Conservation (phyloP, 2,329 filamentous ascomycete species). For the Colletotrichum sansevieriae region DNA sequence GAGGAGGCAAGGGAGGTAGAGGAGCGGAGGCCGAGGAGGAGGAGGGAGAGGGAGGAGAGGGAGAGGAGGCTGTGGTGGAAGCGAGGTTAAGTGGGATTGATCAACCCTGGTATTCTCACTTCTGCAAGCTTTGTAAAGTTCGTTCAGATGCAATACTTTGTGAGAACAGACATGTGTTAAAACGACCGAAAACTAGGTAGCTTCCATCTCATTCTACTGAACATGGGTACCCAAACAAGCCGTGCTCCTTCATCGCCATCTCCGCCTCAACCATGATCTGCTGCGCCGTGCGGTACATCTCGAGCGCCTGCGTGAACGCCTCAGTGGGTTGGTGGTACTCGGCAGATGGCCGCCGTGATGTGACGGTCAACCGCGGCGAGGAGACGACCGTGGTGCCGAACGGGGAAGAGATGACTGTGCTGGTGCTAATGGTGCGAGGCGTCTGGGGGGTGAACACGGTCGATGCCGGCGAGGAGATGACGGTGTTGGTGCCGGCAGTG, state of each 20-base stretch:
- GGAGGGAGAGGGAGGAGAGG: not conserved
- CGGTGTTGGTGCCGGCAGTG: not conserved
- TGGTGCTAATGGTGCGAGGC: not conserved
- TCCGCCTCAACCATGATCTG: not conserved
- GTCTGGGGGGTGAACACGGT: not conserved
- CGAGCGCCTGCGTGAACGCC: conserved; percentile 1
- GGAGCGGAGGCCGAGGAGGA: conserved; percentile 3
- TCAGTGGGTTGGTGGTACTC: not conserved
- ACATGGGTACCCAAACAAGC: not conserved
- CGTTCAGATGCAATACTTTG: too few relatives aligned
- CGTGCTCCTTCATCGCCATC: not conserved
- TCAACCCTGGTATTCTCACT: too few relatives aligned
- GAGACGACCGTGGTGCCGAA: not conserved
- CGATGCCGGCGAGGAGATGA: not conserved
- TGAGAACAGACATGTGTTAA: too few relatives aligned
- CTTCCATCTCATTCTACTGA: not conserved
- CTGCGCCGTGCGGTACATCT: not conserved
- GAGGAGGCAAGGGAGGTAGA: not conserved
- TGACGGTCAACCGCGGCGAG: not conserved
- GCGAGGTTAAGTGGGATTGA: not conserved
- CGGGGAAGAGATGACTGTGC: not conserved
- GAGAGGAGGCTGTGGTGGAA: conserved; percentile 1
- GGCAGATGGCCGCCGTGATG: not conserved
- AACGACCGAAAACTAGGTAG: too few relatives aligned
- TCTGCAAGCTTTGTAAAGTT: too few relatives aligned